Percentiles rank a stretch among this genome's conserved stretches.
Conservation (phyloP, 2,329 filamentous ascomycete genomes). For the Alternaria metachromatica region DNA sequence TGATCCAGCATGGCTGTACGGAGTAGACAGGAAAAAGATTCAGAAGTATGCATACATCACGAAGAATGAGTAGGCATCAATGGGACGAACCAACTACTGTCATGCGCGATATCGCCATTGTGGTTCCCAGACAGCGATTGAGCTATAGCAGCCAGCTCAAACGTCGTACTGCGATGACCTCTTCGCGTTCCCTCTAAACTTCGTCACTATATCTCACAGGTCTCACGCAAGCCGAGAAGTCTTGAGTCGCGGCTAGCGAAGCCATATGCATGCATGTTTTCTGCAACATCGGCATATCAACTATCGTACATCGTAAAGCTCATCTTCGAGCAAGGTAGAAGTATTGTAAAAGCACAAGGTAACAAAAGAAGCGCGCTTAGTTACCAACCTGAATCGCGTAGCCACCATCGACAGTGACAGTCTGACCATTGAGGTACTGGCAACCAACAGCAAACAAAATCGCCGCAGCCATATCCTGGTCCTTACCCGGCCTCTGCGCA, state of each 20-base stretch:
- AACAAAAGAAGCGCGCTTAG: conserved; percentile 16
- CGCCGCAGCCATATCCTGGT: conserved; percentile 65
- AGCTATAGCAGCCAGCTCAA: too few species aligned
- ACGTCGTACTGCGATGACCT: too few species aligned
- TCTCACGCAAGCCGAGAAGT: background rate
- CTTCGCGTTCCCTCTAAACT: too few species aligned
- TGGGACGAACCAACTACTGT: background rate
- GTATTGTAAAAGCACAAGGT: background rate
- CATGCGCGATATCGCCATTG: too few species aligned
- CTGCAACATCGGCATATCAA: background rate
- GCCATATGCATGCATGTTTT: background rate
- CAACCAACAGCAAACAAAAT: conserved; percentile 61
- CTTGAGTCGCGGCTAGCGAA: background rate
- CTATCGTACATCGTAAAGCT: conserved; percentile 5
- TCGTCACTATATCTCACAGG: too few species aligned
- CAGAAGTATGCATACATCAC: too few species aligned
- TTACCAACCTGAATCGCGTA: conserved; percentile 51
- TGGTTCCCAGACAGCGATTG: too few species aligned
- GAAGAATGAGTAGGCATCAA: background rate
- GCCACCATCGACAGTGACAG: conserved; percentile 61
- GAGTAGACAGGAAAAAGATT: background rate
- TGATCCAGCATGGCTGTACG: background rate
- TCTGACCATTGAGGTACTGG: conserved; percentile 59
- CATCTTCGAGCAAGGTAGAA: background rate
- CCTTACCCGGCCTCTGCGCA: conserved; percentile 61